Conservation (phyloP, 2,329 filamentous ascomycete genomes). For the Cytospora paraplurivora region DNA sequence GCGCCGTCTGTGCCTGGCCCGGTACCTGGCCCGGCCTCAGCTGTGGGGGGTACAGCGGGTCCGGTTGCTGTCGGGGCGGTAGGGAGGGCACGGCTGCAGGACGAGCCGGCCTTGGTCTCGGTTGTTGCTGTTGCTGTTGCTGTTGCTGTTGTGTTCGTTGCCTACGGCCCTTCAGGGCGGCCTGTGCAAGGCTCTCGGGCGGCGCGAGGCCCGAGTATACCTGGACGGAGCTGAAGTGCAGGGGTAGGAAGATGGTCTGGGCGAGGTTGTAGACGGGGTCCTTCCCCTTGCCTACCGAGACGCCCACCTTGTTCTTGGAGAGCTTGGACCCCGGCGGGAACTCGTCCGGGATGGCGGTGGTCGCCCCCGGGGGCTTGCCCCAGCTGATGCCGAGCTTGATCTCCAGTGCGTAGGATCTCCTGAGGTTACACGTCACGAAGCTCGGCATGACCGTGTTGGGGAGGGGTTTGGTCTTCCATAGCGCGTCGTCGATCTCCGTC, state of each 20-base stretch:
- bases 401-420: conserved; percentile 80
- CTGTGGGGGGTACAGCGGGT: conserved; percentile 62
- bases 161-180: conserved; percentile 41
- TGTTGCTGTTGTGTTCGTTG: conserved; percentile 26
- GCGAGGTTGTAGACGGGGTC: conserved; percentile 43
- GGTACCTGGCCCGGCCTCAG: conserved; percentile 38
- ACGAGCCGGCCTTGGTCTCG: conserved; percentile 35
- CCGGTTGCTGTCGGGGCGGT: conserved; percentile 37
- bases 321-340: conserved; percentile 24
- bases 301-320: conserved; percentile 13
- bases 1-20: conserved; percentile 5
- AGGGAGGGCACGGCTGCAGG: conserved; percentile 37
- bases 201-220: conserved; percentile 89
- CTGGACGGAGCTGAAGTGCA: conserved; percentile 72
- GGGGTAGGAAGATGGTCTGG: conserved; percentile 77
- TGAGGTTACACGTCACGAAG: conserved; percentile 87
- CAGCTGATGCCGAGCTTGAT: conserved; percentile 77
- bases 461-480: conserved; percentile 73
- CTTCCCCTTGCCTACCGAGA: conserved; percentile 41
- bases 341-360: conserved; percentile 23
- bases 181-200: conserved; percentile 72
- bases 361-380: conserved; percentile 54
- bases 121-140: conserved; percentile 31
- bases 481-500: conserved; percentile 64
- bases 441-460: conserved; percentile 86